Evolutionary conservation across 495 filamentous ascomycete genomes (phyloP).

Genomic region (Penicillium verhagenii): DNA sequence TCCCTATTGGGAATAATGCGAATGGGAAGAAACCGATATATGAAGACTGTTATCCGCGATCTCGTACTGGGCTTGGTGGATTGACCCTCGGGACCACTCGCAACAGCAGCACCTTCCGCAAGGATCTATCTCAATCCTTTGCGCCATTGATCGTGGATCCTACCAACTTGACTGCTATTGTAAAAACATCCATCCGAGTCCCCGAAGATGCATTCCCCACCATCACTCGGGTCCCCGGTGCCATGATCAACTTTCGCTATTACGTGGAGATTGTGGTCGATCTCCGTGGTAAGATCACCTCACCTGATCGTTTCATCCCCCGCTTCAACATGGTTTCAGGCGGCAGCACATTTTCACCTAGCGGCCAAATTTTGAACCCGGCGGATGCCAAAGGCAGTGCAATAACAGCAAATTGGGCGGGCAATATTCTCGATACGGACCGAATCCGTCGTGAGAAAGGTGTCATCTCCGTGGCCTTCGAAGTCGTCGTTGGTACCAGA

Average conservation of each 20-base stretch:
- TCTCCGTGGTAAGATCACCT: slow-evolving; percentile 79
- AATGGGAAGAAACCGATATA: slow-evolving; percentile 66
- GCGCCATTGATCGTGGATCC: slow-evolving; percentile 85
- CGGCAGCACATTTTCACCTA: slow-evolving; percentile 45
- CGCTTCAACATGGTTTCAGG: slow-evolving; percentile 54
- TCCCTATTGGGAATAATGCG: slow-evolving; percentile 58
- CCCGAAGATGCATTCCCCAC: slow-evolving; percentile 92
- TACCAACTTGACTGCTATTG: slow-evolving; percentile 65
- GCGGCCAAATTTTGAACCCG: slow-evolving; percentile 47
- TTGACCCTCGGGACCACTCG: slow-evolving; percentile 78
- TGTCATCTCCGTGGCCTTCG: slow-evolving; percentile 77
- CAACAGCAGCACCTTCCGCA: slow-evolving; percentile 84
- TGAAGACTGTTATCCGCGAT: slow-evolving; percentile 81
- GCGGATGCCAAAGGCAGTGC: slow-evolving; percentile 35
- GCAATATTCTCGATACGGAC: slow-evolving; percentile 85
- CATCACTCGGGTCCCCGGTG: slow-evolving; percentile 81
- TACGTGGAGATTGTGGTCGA: slow-evolving; percentile 91
- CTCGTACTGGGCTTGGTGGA: slow-evolving; percentile 69
- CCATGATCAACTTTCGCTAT: slow-evolving; percentile 92
- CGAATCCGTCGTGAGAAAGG: slow-evolving; percentile 82
- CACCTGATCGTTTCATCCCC: slow-evolving; percentile 61
- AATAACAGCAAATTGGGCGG: slow-evolving; percentile 58
- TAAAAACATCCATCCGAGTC: slow-evolving; percentile 78
- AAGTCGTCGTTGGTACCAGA: slow-evolving; percentile 82
- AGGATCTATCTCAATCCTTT: slow-evolving; percentile 86